Base-by-base conservation (phyloP, 805 yeast genomes). In the Hanseniaspora lindneri region DNA sequence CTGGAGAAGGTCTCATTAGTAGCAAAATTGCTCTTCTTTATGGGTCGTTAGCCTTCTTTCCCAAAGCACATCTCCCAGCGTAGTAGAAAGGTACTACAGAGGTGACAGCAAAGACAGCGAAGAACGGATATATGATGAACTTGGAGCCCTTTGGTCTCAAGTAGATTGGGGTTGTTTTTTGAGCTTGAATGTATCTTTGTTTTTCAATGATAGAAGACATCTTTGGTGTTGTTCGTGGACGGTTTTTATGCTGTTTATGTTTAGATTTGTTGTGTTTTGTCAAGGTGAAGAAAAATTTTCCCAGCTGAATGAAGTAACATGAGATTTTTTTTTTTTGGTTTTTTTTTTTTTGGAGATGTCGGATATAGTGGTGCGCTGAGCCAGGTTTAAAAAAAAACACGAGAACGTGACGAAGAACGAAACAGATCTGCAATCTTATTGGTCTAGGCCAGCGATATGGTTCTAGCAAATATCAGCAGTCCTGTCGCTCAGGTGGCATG, bases 51-150 rank as follows among this genome's bases (percentile, higher is more conserved):
- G 64, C 80, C 69, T 81, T 80, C 62, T 80, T 70, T 64, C 88
- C 89, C 47, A 70, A 64, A 54, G 77, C 62, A 58, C 92, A 88
- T 68, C 86, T 79, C 58, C 79, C 83, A 44, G 77, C 64, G 73
- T 77, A 82, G 70, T 67, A 75, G 57, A 80, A 70, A 53, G 92
- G 81, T 52, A 75, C 73, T 52, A 71, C 72, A 44, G 84, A 76
- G 54, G 84, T 70, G 53, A 80, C 72, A 49, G 83, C 69, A 66
- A 83, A 79, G 53, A 79, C 70, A 54, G 83, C 84, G 70, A 73
- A 80, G 75, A 78, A 84, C 62, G 94, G 94, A 68, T 78, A 79
- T 56, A 83, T 73, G 63, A 79, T 66, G 59, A 73, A 69, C 68
- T 81, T 81, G 56, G 92, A 76, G 62, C 78, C 75, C 61, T 82